Percentiles rank a stretch among this genome's conserved stretches.
Conservation (phyloP, 495 filamentous ascomycete genomes). For the Trichoderma gamsii region DNA sequence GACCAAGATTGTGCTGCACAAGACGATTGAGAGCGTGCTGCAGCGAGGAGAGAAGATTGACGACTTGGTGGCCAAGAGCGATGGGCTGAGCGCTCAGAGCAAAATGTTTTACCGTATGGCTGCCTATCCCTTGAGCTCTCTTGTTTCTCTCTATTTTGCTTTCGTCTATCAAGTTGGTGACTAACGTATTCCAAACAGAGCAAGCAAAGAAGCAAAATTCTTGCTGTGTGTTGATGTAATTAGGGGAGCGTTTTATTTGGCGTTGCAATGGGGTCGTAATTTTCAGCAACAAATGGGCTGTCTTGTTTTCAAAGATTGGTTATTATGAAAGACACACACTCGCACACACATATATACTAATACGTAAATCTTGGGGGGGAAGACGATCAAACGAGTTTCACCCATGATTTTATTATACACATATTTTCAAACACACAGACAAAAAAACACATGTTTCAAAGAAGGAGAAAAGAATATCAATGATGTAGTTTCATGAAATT, state of each 20-base stretch:
- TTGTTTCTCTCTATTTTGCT: not conserved
- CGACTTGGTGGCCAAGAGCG: constrained; percentile 79
- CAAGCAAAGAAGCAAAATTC: constrained; percentile 95
- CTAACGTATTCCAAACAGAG: constrained; percentile 21
- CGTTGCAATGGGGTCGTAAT: constrained; percentile 1
- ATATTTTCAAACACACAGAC: too few species aligned
- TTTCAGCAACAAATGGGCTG: constrained; percentile 11
- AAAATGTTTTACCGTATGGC: constrained; percentile 91
- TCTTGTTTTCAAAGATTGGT: not conserved
- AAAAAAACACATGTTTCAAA: not conserved
- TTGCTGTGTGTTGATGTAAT: constrained; percentile 78
- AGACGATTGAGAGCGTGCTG: constrained; percentile 88
- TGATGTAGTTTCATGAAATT: not conserved
- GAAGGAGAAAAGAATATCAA: not conserved
- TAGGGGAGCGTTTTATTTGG: not conserved
- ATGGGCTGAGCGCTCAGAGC: constrained; percentile 77
- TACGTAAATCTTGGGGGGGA: not conserved
- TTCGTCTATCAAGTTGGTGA: constrained; percentile 23
- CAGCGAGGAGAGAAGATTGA: constrained; percentile 90
- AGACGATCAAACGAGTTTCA: not conserved
- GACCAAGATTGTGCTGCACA: constrained; percentile 95
- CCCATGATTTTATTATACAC: not conserved
- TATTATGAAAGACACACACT: constrained; percentile 10
- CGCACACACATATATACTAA: constrained; percentile 8
- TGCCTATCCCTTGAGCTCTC: not conserved